Evolutionary conservation across 768 basidiomycete genomes (phyloP), one percentile per base, ranked within the genome.

Genomic region (Termitomyces sp.): DNA sequence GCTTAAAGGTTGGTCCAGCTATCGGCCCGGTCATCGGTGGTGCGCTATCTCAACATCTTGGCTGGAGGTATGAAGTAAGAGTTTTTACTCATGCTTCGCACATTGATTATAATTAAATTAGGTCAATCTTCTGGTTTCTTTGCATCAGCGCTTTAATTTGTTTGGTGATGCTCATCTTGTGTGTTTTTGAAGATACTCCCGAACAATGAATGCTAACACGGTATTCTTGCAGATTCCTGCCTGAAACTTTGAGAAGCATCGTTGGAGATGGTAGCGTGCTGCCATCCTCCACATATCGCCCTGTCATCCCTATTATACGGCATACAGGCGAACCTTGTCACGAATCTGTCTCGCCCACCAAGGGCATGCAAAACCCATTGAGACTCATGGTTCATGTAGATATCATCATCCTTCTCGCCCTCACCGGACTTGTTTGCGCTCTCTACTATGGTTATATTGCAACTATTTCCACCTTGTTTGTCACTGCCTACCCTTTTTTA

Each of bases 51-150:
- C 77, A 81, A 50, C 70, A 71, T 10, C 66, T 88, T 1, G 87
- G 87, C 15, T 90, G 87, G 87, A 80, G 84, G 84, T 83, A 50
- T 9, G 29, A 16, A 26, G 7, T 26, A 1, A 12, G 10, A 13
- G 26, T 39, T 26, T 26, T 16, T 31, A 12, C 34, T 55, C 18
- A 34, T 5, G 60, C 4, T 20, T 48, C 24, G 34, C 13, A 1
- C 15, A 7, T 41, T 18, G 0, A 28, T 29, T 4, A n/a, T n/a
- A n/a, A n/a, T n/a, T n/a, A n/a, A n/a, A 9, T 13, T 46, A 84
- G 82, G 62, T 77, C 84, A 12, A 81, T 86, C 5, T 86, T 86
- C 63, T 86, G 83, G 84, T 84, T 85, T 65, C 68, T 85, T 10
- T 76, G 75, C 56, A 84, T 85, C 31, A 64, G 76, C 2, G 70